phyloP scores from a whole-genome alignment of 164 flowering plant genomes.

The Vitis riparia region DNA sequence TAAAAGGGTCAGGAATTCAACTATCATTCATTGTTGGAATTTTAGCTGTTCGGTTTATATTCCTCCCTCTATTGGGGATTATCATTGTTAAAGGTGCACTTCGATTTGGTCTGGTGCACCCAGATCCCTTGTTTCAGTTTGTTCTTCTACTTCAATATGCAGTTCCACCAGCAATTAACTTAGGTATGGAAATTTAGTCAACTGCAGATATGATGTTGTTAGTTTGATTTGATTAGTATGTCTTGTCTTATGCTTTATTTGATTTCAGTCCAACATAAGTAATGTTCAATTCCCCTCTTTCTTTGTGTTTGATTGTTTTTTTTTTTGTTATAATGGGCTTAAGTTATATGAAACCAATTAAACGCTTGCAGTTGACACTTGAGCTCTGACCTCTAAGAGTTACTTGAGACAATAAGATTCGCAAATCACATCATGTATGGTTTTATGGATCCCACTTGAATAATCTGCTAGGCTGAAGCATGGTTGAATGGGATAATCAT shows the following conservation, averaged over 20 bases:
- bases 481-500: neutral
- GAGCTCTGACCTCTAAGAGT: neutral
- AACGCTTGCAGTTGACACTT: neutral
- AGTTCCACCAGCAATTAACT: slow-evolving; percentile 35
- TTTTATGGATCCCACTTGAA: neutral
- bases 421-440: neutral
- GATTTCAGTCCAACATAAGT: neutral
- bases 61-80: slow-evolving; percentile 29
- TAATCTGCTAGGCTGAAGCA: neutral
- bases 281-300: neutral
- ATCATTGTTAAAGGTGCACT: slow-evolving; percentile 23
- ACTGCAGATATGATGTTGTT: neutral
- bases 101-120: slow-evolving; percentile 22
- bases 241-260: neutral
- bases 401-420: neutral
- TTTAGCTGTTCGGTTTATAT: slow-evolving; percentile 22
- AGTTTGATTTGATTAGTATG: neutral
- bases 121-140: slow-evolving; percentile 31
- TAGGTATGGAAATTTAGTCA: slow-evolving; percentile 18
- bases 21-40: slow-evolving; percentile 19
- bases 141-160: slow-evolving; percentile 39
- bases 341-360: neutral
- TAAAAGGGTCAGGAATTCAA: slow-evolving; percentile 20
- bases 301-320: neutral
- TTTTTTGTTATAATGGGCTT: neutral